Evolutionary conservation across 495 filamentous ascomycete species (phyloP).

Genomic region (Neurospora sp.): DNA sequence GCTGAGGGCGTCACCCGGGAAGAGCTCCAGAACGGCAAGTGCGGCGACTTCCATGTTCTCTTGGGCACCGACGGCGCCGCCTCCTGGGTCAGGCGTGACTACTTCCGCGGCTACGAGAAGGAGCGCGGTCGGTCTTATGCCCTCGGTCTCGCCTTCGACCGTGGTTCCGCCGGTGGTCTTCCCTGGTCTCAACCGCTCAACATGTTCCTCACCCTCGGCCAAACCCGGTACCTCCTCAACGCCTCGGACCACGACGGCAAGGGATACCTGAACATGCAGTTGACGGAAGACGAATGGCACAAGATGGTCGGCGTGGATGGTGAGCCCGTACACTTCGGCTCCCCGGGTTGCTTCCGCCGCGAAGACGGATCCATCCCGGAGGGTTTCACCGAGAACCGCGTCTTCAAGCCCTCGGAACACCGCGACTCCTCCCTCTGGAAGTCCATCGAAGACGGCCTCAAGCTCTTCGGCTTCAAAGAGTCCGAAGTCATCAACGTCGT

Average conservation of each 20-base stretch:
- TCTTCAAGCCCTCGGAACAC: constrained; percentile 25
- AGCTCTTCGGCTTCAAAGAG: constrained; percentile 32
- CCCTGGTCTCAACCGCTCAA: constrained; percentile 32
- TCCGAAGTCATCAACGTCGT: constrained; percentile 32
- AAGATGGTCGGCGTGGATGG: constrained; percentile 28
- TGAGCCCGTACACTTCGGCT: constrained; percentile 27
- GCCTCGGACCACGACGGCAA: constrained; percentile 27
- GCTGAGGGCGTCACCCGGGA: constrained; percentile 24
- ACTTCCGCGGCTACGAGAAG: constrained; percentile 31
- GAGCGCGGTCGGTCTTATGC: constrained; percentile 28
- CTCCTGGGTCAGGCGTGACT: constrained; percentile 23
- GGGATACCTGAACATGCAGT: constrained; percentile 32
- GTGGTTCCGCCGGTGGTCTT: constrained; percentile 18
- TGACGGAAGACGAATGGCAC: constrained; percentile 31
- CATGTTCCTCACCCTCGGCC: constrained; percentile 30
- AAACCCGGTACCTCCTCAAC: constrained; percentile 30
- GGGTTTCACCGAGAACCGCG: constrained; percentile 19
- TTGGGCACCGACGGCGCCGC: constrained; percentile 30
- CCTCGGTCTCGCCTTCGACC: constrained; percentile 27
- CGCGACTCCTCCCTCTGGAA: constrained; percentile 23
- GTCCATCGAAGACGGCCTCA: constrained; percentile 28
- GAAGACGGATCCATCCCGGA: constrained; percentile 22
- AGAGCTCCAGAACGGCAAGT: constrained; percentile 21
- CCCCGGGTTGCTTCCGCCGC: constrained; percentile 20
- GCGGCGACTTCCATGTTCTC: constrained; percentile 29